Base-by-base conservation (phyloP, 2,329 filamentous ascomycete species). In the Pseudocercospora vitis region DNA sequence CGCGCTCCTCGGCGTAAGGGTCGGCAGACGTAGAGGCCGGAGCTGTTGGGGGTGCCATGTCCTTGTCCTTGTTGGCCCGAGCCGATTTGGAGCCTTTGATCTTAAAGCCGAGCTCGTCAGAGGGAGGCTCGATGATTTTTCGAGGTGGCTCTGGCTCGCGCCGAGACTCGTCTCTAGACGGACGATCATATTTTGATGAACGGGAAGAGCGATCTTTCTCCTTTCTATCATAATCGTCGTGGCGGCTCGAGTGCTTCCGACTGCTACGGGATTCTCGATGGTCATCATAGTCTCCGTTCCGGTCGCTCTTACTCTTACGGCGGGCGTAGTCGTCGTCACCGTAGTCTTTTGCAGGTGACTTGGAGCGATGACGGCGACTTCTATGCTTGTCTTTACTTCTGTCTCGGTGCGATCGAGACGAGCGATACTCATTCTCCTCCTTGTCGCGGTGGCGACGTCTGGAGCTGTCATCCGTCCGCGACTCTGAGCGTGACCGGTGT, bases 401-500 rank as follows among this genome's bases (percentile, higher is more conserved):
- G 18, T 77, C 75, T 19, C 76, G 73, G 42, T 76, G 71, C 8
- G 73, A 74, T 24, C 74, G 73, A n/a, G 73, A 76, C 4, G 74
- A 74, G 8, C 72, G 71, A 44, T 74, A 63, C 48, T 70, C 68
- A 5, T 31, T 24, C 4, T 72, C 68, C 46, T 75, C 73, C 53
- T 72, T 74, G 32, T 70, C 74, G 19, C 73, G 84, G 61, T 83
- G 84, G 57, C 83, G 81, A 62, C 84, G 81, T 45, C 78, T 72
- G 59, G 79, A 82, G 31, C 71, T 72, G 61, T 80, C 82, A 24
- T 75, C 75, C 7, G 83, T 81, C 1, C 80, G 81, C 2, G 88
- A 89, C 4, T 78, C 78, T 4, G 87, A 89, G 53, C 86, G 79
- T 0, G 85, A 84, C 47, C 80, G 79, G 44, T 83, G 79, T 39